A percentile compares a stretch with the other conserved stretches of the same genome.
These are phyloP conservation scores for Periconia sp. DNA, from an alignment of 2,329 filamentous ascomycete genomes.

Conservation along the genomic window DNA sequence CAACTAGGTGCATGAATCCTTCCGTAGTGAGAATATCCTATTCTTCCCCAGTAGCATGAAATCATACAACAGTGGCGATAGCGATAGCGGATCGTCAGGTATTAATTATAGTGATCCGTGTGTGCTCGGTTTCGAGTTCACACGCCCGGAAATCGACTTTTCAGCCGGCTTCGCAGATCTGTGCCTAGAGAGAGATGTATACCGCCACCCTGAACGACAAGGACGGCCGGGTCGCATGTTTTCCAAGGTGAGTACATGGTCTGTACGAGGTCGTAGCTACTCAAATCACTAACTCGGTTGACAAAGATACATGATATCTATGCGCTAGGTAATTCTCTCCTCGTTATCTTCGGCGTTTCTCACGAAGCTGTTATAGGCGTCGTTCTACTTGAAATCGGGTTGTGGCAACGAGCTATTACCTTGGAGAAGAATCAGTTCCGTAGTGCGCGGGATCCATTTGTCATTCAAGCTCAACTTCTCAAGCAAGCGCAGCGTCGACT, in stretches of 20 bases:
- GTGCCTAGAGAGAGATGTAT: slow-evolving; percentile 13
- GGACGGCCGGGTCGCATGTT: slow-evolving; percentile 36
- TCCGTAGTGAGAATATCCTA: slow-evolving; percentile 23
- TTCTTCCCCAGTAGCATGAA: slow-evolving; percentile 10
- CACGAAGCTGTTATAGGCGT: slow-evolving; percentile 29
- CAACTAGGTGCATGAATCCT: slow-evolving; percentile 15
- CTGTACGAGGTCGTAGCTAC: no score
- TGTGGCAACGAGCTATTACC: slow-evolving; percentile 16
- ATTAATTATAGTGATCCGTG: slow-evolving; percentile 10
- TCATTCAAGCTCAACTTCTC: slow-evolving; percentile 14
- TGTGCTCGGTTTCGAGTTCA: slow-evolving; percentile 21
- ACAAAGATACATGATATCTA: slow-evolving; percentile 50
- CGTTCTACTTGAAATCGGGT: slow-evolving; percentile 47
- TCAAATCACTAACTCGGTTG: no score
- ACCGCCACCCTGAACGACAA: slow-evolving; percentile 41
- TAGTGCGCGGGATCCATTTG: slow-evolving; percentile 7
- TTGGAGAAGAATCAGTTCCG: slow-evolving; percentile 14
- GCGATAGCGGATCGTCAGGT: background rate
- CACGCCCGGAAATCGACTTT: slow-evolving; percentile 13
- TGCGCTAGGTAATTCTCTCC: slow-evolving; percentile 29
- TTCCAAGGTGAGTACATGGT: no score
- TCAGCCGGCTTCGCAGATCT: slow-evolving; percentile 6
- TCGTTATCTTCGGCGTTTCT: background rate
- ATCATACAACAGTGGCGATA: background rate
- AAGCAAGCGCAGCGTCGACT: slow-evolving; percentile 16